Evolutionary conservation across 2,329 filamentous ascomycete genomes (phyloP), one percentile per base, ranked within the genome.

Genomic region (Meredithiella fracta): DNA sequence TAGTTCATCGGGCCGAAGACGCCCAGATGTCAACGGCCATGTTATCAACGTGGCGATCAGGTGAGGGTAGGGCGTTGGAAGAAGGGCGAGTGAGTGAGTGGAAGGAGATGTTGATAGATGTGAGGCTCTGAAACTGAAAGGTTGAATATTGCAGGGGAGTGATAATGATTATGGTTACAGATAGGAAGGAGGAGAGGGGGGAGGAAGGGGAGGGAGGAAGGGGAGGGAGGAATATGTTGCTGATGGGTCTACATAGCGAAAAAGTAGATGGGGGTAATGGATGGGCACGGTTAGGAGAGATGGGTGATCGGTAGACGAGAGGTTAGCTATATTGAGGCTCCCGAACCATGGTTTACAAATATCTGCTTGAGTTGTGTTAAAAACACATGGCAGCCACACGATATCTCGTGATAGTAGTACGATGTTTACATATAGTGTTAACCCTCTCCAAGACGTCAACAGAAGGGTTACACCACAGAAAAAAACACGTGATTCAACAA

Each of bases 31-130:
- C 29, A 5, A 34, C 29, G 5, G 29, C 29, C 29, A 5, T 11
- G 29, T 5, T 34, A 34, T 34, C 20, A 20, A 26, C 40, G 31
- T 37, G 29, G 14, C 26, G 26, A 55, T 55, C 53, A 55, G 42
- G 40, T 31, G 42, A 55, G 25, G 7, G 31, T 55, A 42, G 53
- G 40, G 34, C 49, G 53, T 49, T 8, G 26, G 42, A 23, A 26
- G 25, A 50, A 23, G n/a, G 44, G 42, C 53, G 42, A n/a, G 26
- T 54, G 53, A 15, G 5, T 14, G 5, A 17, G n/a, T 29, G 14
- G 47, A 51, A 11, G 9, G 20, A 25, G 22, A 17, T 31, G 15
- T 29, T 2, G 17, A 9, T 51, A 34, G 47, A 51, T n/a, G 47
- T 26, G 47, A 29, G 47, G 40, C 40, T 44, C 40, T 44, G 40